These are phyloP conservation scores for Suillus clintonianus DNA, from an alignment of 768 basidiomycete species.

Conservation along the genomic window DNA sequence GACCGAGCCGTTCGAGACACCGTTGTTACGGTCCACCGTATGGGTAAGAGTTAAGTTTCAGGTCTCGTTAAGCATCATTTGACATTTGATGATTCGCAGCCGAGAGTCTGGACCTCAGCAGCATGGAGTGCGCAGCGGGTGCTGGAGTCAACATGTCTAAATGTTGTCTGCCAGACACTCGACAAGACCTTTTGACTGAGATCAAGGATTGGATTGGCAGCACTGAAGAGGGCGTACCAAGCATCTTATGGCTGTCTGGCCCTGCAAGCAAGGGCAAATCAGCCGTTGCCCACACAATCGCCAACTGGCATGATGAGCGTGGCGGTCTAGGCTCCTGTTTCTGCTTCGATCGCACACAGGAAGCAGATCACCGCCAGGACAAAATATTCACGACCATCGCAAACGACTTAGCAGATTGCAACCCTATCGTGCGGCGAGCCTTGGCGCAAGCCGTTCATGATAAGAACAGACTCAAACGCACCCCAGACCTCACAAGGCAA, in stretches of 20 bases:
- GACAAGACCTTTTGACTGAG: slow-evolving; percentile 10
- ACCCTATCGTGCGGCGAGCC: slow-evolving; percentile 1
- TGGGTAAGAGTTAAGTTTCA: not conserved
- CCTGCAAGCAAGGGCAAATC: slow-evolving; percentile 19
- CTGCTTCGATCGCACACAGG: slow-evolving; percentile 13
- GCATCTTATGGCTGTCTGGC: slow-evolving; percentile 16
- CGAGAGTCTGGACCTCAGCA: not conserved
- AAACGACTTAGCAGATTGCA: not conserved
- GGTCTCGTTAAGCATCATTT: not conserved
- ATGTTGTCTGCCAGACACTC: slow-evolving; percentile 16
- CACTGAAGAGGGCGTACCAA: not conserved
- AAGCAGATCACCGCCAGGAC: not conserved
- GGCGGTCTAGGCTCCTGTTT: slow-evolving; percentile 16
- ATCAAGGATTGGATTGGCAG: slow-evolving; percentile 17
- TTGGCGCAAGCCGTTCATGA: not conserved
- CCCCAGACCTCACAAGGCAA: slow-evolving; percentile 1
- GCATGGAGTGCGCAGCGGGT: not conserved
- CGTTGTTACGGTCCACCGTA: not conserved
- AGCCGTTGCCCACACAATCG: slow-evolving; percentile 17
- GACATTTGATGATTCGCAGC: not conserved
- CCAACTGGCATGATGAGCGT: slow-evolving; percentile 6
- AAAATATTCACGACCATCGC: slow-evolving; percentile 4
- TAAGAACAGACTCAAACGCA: not conserved
- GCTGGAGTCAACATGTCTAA: slow-evolving; percentile 1
- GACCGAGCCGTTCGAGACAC: not conserved